Percentiles rank a stretch among this genome's conserved stretches.
These are phyloP conservation scores for Penicillium fimorum DNA, from an alignment of 495 filamentous ascomycete species.

Conservation along the genomic window DNA sequence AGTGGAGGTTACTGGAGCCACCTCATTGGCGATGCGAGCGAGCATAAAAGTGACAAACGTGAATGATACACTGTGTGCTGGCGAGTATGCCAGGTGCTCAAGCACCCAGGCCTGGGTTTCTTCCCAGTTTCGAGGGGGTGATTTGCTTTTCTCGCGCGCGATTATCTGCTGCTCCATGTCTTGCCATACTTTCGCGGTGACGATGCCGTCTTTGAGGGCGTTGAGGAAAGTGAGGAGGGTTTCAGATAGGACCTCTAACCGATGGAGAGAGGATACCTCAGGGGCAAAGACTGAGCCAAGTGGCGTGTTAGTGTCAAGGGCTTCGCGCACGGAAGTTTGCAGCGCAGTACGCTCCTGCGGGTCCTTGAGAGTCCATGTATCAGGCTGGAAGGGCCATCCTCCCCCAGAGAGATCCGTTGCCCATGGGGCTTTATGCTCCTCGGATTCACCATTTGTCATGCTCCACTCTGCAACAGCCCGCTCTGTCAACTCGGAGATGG, in stretches of 20 bases:
- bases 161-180: slow-evolving; percentile 63
- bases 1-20: slow-evolving; percentile 33
- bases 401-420: slow-evolving; percentile 50
- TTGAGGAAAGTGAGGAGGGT: slow-evolving; percentile 68
- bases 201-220: slow-evolving; percentile 71
- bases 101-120: slow-evolving; percentile 67
- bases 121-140: slow-evolving; percentile 49
- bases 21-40: slow-evolving; percentile 47
- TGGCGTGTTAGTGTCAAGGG: slow-evolving; percentile 64
- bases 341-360: slow-evolving; percentile 33
- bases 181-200: slow-evolving; percentile 67
- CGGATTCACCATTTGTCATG: slow-evolving; percentile 62
- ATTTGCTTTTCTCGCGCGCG: slow-evolving; percentile 49
- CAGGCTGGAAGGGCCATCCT: slow-evolving; percentile 73
- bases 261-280: slow-evolving; percentile 58
- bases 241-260: slow-evolving; percentile 67
- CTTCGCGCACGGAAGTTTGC: slow-evolving; percentile 53
- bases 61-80: slow-evolving; percentile 80
- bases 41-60: slow-evolving; percentile 83
- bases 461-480: slow-evolving; percentile 77
- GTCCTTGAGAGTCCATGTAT: slow-evolving; percentile 49
- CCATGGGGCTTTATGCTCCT: slow-evolving; percentile 52
- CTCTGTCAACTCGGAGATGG: slow-evolving; percentile 71
- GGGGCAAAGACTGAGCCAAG: slow-evolving; percentile 57
- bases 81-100: slow-evolving; percentile 67